These are phyloP conservation scores for Brassica juncea DNA, from an alignment of 345 rosid genomes.

Conservation along the genomic window DNA sequence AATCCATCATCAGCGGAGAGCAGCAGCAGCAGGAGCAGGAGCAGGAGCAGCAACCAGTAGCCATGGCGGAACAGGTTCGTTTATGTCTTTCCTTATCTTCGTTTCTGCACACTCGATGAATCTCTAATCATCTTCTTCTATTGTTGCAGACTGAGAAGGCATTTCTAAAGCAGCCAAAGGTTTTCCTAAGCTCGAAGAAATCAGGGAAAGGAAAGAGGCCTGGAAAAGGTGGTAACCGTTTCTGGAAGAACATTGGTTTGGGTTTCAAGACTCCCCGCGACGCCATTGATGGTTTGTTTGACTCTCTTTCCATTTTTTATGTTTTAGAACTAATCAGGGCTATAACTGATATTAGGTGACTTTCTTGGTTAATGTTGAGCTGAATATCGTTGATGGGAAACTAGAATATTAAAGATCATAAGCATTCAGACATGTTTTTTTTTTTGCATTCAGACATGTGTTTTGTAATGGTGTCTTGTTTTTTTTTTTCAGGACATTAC, in stretches of 20 bases:
- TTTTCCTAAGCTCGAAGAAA: constrained; percentile 80
- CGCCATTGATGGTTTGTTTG: constrained; percentile 66
- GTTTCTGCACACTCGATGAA: not conserved
- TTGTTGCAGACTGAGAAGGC: constrained; percentile 77
- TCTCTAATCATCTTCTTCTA: not conserved
- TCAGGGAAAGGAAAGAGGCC: constrained; percentile 89
- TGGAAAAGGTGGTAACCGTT: constrained; percentile 95
- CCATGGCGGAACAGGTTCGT: constrained; percentile 45
- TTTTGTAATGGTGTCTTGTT: not conserved
- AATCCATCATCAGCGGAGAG: constrained; percentile 10
- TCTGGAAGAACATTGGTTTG: constrained; percentile 82
- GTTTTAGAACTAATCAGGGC: not conserved
- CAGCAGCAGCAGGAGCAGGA: not conserved
- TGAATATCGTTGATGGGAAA: not conserved
- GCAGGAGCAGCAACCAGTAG: constrained; percentile 23
- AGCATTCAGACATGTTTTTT: not conserved
- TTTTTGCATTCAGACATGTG: not conserved
- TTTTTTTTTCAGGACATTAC: constrained; percentile 53
- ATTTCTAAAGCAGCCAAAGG: constrained; percentile 79
- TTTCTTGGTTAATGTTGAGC: not conserved
- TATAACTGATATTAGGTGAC: not conserved
- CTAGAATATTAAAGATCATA: not conserved
- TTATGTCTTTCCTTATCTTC: not conserved
- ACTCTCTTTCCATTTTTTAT: not conserved
- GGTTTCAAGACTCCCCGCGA: constrained; percentile 97